phyloP scores from a whole-genome alignment of 805 yeast species.

The Dipodascus albidus region DNA sequence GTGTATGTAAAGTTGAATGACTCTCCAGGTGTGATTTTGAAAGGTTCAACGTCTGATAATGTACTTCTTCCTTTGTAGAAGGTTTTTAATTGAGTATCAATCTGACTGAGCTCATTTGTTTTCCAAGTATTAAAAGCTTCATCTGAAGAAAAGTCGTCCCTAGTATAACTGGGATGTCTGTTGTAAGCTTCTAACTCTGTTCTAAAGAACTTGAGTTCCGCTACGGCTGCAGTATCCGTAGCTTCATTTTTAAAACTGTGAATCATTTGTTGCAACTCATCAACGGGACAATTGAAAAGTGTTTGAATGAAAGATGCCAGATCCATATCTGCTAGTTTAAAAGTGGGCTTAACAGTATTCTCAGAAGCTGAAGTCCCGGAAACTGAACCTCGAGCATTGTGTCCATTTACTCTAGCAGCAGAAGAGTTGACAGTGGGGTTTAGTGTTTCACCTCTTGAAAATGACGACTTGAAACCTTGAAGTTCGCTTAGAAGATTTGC shows the following conservation, averaged over 20 bases:
- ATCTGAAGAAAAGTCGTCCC: constrained; percentile 28
- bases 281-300: constrained; percentile 38
- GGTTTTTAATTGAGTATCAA: constrained; percentile 22
- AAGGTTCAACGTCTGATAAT: constrained; percentile 6
- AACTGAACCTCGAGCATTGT: neutral
- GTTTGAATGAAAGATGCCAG: constrained; percentile 36
- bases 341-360: constrained; percentile 33
- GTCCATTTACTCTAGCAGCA: neutral
- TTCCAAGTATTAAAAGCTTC: constrained; percentile 34
- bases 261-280: constrained; percentile 45
- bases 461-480: neutral
- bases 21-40: constrained; percentile 6
- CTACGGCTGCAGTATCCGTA: constrained; percentile 25
- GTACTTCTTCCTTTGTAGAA: constrained; percentile 7
- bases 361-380: neutral
- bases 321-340: constrained; percentile 43
- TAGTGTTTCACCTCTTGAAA: neutral
- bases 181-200: constrained; percentile 20
- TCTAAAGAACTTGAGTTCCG: constrained; percentile 21
- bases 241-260: constrained; percentile 31
- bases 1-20: constrained; percentile 22
- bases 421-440: neutral
- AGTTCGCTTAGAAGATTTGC: neutral
- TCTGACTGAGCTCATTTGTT: constrained; percentile 25
- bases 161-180: constrained; percentile 22